Evolutionary conservation across 306 rosid species (phyloP).

Genomic region (Vachellia pachyceras): DNA sequence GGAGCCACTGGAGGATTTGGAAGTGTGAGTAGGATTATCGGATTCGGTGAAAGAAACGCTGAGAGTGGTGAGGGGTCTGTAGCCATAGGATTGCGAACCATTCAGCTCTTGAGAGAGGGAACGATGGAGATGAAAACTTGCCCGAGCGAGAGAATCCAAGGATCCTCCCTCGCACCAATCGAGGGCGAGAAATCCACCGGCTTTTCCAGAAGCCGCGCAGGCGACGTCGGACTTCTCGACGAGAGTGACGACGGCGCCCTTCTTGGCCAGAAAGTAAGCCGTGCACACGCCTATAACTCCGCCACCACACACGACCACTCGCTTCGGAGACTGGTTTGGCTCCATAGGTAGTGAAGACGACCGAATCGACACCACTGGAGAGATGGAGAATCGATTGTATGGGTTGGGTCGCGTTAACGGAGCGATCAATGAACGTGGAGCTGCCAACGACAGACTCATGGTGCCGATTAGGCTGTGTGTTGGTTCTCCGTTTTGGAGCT

Average conservation of each 20-base stretch:
- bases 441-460: constrained; percentile 37
- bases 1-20: constrained; percentile 39
- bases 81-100: constrained; percentile 80
- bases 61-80: constrained; percentile 73
- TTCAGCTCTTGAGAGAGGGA: constrained; percentile 70
- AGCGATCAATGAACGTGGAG: not conserved
- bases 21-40: constrained; percentile 27
- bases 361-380: not conserved
- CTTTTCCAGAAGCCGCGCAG: constrained; percentile 91
- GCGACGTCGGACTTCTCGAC: constrained; percentile 79
- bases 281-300: constrained; percentile 84
- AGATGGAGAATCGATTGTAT: not conserved
- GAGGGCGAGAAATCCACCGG: constrained; percentile 95
- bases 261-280: constrained; percentile 80
- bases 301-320: constrained; percentile 87
- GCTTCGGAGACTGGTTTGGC: constrained; percentile 29
- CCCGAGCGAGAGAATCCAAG: constrained; percentile 65
- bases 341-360: constrained; percentile 55
- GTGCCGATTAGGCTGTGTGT: not conserved
- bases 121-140: constrained; percentile 88
- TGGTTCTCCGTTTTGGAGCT: not conserved
- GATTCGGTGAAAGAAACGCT: constrained; percentile 67
- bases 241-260: constrained; percentile 84
- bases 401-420: constrained; percentile 42
- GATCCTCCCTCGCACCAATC: constrained; percentile 92